Percentiles rank a stretch among this genome's conserved stretches.
Conservation (phyloP, 352 stramenopile genomes). For the Phytophthora agathidicida region DNA sequence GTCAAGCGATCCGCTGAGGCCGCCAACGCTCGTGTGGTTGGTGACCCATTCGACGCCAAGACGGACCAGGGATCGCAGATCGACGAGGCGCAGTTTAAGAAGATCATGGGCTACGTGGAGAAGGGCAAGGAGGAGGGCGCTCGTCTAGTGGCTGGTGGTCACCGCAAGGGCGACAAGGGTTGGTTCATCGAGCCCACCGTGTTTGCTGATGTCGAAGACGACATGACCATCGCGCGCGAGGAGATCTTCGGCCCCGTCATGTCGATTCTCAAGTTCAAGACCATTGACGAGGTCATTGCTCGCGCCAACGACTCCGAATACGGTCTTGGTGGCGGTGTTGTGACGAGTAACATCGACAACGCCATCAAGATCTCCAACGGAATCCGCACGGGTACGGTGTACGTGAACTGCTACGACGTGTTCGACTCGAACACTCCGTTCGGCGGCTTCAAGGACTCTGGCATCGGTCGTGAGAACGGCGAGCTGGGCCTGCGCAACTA, state of each 20-base stretch:
- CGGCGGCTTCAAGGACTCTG: constrained; percentile 87
- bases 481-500: constrained; percentile 74
- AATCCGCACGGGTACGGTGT: constrained; percentile 91
- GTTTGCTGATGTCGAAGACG: constrained; percentile 71
- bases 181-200: constrained; percentile 94
- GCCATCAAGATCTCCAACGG: constrained; percentile 84
- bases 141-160: constrained; percentile 73
- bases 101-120: constrained; percentile 87
- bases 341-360: constrained; percentile 84
- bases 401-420: constrained; percentile 93
- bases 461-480: constrained; percentile 78
- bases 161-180: constrained; percentile 55
- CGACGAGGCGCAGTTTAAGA: constrained; percentile 66
- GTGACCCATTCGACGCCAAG: constrained; percentile 50
- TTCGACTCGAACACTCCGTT: constrained; percentile 87
- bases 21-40: constrained; percentile 55
- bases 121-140: constrained; percentile 82
- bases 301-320: constrained; percentile 86
- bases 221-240: constrained; percentile 88
- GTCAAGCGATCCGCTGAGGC: constrained; percentile 50
- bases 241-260: constrained; percentile 93
- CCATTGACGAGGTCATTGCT: constrained; percentile 83
- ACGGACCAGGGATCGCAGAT: constrained; percentile 62
- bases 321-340: constrained; percentile 88
- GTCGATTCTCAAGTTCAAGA: constrained; percentile 87